These are phyloP conservation scores for Acorus calamus DNA, from an alignment of 106 monocot species.

Conservation along the genomic window DNA sequence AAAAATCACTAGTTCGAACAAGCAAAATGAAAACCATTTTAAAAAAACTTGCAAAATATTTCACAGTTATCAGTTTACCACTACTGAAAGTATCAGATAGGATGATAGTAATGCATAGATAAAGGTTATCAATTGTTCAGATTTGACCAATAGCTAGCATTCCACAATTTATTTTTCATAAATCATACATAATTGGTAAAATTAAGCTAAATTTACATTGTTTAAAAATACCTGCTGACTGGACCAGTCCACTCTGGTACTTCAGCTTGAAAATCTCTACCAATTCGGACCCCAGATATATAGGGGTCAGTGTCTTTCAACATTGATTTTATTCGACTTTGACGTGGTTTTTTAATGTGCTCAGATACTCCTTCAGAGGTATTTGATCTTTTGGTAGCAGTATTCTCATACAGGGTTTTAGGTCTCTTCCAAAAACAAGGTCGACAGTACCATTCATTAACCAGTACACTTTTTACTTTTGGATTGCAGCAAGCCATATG, in stretches of 20 bases:
- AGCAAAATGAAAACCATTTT: too few species aligned
- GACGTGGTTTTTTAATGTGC: constrained; percentile 9
- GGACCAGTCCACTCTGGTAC: constrained; percentile 54
- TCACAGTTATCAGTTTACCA: too few species aligned
- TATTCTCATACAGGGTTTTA: constrained; percentile 17
- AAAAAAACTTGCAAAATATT: too few species aligned
- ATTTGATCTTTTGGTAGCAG: constrained; percentile 10
- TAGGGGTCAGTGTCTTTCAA: constrained; percentile 33
- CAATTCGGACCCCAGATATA: constrained; percentile 47
- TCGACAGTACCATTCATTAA: constrained; percentile 67
- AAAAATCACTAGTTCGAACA: too few species aligned
- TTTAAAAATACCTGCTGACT: too few species aligned
- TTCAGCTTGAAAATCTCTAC: constrained; percentile 60
- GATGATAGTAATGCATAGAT: too few species aligned
- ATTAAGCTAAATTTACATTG: too few species aligned
- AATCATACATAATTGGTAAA: too few species aligned
- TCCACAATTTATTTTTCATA: too few species aligned
- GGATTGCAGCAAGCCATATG: constrained; percentile 57
- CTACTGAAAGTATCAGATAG: too few species aligned
- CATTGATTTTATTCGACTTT: constrained; percentile 47
- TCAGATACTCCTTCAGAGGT: constrained; percentile 7
- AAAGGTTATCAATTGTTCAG: too few species aligned
- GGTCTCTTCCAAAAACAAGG: constrained; percentile 54
- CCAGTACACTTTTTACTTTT: constrained; percentile 27
- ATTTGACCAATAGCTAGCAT: too few species aligned